A percentile compares a stretch with the other conserved stretches of the same genome.
Conservation (phyloP, 805 yeast species). For the Ogataea kodamae region DNA sequence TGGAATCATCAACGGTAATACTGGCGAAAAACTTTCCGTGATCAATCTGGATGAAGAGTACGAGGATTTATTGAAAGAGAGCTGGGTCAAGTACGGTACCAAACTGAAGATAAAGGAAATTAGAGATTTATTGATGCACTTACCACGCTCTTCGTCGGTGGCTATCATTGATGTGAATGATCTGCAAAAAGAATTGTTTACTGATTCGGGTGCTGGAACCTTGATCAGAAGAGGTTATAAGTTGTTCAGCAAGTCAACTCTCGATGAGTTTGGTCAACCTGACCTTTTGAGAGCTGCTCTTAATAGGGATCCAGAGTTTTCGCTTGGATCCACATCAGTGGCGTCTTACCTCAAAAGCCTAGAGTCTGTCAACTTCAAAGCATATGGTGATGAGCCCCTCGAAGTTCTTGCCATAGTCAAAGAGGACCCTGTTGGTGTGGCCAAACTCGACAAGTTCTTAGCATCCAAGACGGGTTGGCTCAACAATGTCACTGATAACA, state of each 20-base stretch:
- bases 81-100: slow-evolving; percentile 99
- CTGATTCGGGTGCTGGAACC: slow-evolving; percentile 99
- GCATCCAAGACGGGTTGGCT: slow-evolving; percentile 94
- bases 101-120: slow-evolving; percentile 95
- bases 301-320: slow-evolving; percentile 70
- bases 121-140: slow-evolving; percentile 85
- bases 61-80: slow-evolving; percentile 82
- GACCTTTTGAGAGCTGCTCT: slow-evolving; percentile 76
- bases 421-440: slow-evolving; percentile 45
- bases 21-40: slow-evolving; percentile 83
- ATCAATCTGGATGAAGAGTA: slow-evolving; percentile 96
- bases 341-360: slow-evolving; percentile 77
- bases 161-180: slow-evolving; percentile 95
- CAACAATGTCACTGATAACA: slow-evolving; percentile 93
- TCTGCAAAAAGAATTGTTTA: slow-evolving; percentile 93
- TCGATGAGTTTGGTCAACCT: slow-evolving; percentile 67
- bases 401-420: slow-evolving; percentile 89
- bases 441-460: slow-evolving; percentile 79
- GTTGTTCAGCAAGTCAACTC: slow-evolving; percentile 64
- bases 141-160: slow-evolving; percentile 96
- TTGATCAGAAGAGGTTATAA: slow-evolving; percentile 96
- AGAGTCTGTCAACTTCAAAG: slow-evolving; percentile 59
- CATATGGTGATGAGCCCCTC: slow-evolving; percentile 93
- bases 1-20: slow-evolving; percentile 88
- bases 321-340: slow-evolving; percentile 66